phyloP scores from a whole-genome alignment of 495 filamentous ascomycete genomes.

The Neurospora sp. region DNA sequence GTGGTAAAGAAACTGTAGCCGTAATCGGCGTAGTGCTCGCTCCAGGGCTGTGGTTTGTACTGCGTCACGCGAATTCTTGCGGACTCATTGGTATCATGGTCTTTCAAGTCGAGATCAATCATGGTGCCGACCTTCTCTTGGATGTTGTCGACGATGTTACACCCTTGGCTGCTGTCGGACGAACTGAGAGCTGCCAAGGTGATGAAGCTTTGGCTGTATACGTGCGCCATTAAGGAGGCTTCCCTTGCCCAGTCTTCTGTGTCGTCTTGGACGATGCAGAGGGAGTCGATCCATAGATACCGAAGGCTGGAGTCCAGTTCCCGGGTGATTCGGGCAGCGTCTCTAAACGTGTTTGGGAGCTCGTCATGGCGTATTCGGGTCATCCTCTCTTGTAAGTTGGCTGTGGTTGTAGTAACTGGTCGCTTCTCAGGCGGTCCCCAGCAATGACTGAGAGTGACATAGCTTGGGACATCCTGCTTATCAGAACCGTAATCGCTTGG shows the following conservation, averaged over 20 bases:
- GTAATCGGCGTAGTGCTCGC: neutral
- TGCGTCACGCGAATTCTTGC: neutral
- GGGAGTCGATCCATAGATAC: neutral
- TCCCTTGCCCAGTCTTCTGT: neutral
- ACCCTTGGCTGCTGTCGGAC: neutral
- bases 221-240: neutral
- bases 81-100: too few relatives aligned
- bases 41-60: neutral
- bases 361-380: neutral
- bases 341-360: neutral
- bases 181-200: neutral
- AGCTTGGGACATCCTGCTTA: neutral
- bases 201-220: neutral
- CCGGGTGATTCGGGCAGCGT: neutral
- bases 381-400: neutral
- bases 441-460: neutral
- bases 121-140: neutral
- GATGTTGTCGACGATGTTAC: neutral
- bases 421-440: neutral
- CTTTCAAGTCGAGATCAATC: neutral
- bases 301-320: neutral
- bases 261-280: conserved; percentile 23
- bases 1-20: neutral
- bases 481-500: neutral
- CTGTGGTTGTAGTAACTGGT: neutral